Conservation (phyloP, 2,329 filamentous ascomycete species). For the Sodiomyces alkalinus region DNA sequence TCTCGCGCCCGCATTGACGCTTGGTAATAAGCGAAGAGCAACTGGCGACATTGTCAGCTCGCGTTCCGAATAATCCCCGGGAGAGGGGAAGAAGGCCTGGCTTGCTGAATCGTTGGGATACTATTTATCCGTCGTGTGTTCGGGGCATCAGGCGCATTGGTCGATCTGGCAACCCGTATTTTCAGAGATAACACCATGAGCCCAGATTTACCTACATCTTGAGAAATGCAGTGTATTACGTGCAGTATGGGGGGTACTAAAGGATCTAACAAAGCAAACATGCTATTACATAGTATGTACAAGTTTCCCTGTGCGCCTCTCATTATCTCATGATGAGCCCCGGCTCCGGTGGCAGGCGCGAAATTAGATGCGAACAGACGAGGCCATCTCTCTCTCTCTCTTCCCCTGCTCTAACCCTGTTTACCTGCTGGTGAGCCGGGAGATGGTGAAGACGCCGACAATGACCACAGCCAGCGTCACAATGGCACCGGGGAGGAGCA, state of each 20-base stretch:
- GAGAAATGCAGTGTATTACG: slow-evolving; percentile 7
- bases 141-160: no score
- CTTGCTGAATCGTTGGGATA: no score
- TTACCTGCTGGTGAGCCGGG: slow-evolving; percentile 46
- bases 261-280: slow-evolving; percentile 8
- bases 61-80: no score
- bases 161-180: no score
- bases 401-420: slow-evolving; percentile 5
- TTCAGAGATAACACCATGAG: no score
- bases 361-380: slow-evolving; percentile 1
- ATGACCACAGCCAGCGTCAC: slow-evolving; percentile 92
- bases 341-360: no score
- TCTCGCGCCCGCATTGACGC: no score
- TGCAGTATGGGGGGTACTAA: slow-evolving; percentile 8
- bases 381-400: neutral
- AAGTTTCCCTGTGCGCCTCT: slow-evolving; percentile 13
- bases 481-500: slow-evolving; percentile 84
- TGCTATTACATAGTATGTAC: slow-evolving; percentile 15
- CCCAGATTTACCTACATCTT: no score
- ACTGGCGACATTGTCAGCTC: no score
- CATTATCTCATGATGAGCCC: slow-evolving; percentile 20
- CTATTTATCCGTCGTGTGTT: no score
- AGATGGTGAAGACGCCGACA: slow-evolving; percentile 79
- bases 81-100: no score
- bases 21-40: no score